Evolutionary conservation across 1,284 basidiomycete genomes (phyloP), one percentile per base, ranked within the genome.

Genomic region (Exobasidium rhododendri): DNA sequence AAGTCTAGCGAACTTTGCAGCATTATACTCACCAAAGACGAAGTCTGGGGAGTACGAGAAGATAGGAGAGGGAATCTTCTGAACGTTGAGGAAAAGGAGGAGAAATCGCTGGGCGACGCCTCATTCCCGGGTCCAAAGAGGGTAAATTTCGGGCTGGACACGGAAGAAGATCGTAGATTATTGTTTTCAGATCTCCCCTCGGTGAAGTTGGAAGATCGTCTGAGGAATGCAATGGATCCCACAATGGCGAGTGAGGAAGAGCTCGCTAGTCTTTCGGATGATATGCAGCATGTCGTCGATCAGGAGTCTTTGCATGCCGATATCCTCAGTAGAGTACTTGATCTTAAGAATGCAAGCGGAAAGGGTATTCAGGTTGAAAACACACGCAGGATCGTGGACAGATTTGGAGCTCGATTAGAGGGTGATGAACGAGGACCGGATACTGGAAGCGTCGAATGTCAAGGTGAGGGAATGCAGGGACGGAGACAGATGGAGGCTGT

Each of bases 331-430:
- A 84, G 85, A 64, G 82, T 93, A 43, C 81, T 92, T 52, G 93
- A 96, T 81, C 81, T 97, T 72, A 83, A 88, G 63, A 96, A 97
- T 75, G 89, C 94, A 24, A 89, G 88, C 73, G 90, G 90, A 43
- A 83, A 82, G 52, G 91, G 90, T 20, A 88, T 97, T 66, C 86
- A 90, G 65, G 89, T 86, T 67, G 90, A 93, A 81, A 97, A 97
- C 80, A 84, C 88, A 64, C 83, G 86, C 72, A 84, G 92, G 66
- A 89, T 94, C 69, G 84, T 96, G 49, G 81, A 82, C 11, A 87
- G 86, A 58, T 97, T 97, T 83, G 93, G 90, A 26, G 56, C 63
- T 0, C 20, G 30, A 3, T 4, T 14, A 44, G 52, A 35, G 14
- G 52, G 52, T n/a, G 26, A 50, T 24, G 83, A 84, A 64, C 86